Percentiles rank a stretch among this genome's conserved stretches.
Evolutionary conservation across 495 filamentous ascomycete genomes (phyloP).

Genomic region (Talaromyces stipitatus): DNA sequence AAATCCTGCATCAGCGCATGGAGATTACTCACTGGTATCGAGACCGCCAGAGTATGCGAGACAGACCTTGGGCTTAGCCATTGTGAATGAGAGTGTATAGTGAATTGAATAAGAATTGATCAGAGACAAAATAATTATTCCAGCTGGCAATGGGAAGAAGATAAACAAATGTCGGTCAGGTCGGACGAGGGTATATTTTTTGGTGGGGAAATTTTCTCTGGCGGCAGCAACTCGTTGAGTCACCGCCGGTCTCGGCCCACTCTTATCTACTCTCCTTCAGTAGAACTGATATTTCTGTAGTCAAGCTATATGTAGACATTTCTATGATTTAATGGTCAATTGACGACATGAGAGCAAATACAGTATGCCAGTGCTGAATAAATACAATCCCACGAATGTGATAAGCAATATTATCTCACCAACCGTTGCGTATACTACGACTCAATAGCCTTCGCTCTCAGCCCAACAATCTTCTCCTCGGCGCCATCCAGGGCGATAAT

Average conservation of each 20-base stretch:
- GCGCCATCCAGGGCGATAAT: constrained; percentile 53
- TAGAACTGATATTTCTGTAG: too few relatives aligned
- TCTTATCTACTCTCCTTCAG: too few relatives aligned
- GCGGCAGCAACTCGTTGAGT: not conserved
- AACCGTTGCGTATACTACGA: constrained; percentile 27
- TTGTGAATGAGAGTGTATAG: not conserved
- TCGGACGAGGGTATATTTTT: not conserved
- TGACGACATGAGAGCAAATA: too few relatives aligned
- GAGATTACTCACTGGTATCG: constrained; percentile 31
- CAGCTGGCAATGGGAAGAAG: too few relatives aligned
- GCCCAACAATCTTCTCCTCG: constrained; percentile 55
- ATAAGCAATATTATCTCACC: not conserved
- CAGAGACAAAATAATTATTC: not conserved
- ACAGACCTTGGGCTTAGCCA: constrained; percentile 11
- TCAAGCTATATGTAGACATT: too few relatives aligned
- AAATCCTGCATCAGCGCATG: not conserved
- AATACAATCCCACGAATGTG: not conserved
- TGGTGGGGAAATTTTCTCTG: not conserved
- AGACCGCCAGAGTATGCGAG: constrained; percentile 11
- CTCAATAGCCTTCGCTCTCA: constrained; percentile 71
- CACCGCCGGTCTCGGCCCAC: constrained; percentile 1
- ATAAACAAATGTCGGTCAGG: constrained; percentile 4
- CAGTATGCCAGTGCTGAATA: not conserved
- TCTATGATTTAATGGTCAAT: too few relatives aligned
- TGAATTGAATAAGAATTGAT: not conserved